Percentiles rank a stretch among this genome's conserved stretches.
phyloP scores from a whole-genome alignment of 2,329 filamentous ascomycete genomes.

The Saccharata proteae region DNA sequence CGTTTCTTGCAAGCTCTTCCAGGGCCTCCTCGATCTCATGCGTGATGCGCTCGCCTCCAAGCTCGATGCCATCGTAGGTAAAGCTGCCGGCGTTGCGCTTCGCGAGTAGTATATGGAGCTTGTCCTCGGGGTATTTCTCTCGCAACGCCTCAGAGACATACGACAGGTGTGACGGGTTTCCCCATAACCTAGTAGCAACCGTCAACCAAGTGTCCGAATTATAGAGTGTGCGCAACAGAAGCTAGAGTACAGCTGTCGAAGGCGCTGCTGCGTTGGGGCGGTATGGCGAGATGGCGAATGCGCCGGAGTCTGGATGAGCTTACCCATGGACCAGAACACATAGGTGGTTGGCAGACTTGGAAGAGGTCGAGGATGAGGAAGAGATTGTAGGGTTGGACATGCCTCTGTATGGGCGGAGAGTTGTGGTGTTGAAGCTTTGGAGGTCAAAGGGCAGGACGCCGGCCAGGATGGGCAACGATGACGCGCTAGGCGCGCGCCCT shows the following conservation, averaged over 20 bases:
- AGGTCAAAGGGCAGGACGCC: conserved; percentile 23
- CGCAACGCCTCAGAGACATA: conserved; percentile 55
- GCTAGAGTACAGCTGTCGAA: background rate
- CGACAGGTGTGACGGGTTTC: conserved; percentile 61
- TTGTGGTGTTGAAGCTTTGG: conserved; percentile 15
- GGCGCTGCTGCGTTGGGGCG: background rate
- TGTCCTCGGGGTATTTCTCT: conserved; percentile 46
- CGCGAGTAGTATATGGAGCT: conserved; percentile 57
- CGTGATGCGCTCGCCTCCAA: conserved; percentile 54
- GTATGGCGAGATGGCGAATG: background rate
- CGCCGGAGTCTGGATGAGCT: conserved; percentile 15
- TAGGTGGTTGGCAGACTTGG: conserved; percentile 50
- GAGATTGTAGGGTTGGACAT: conserved; percentile 4
- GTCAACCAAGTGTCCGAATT: too few species aligned
- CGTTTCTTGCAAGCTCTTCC: conserved; percentile 42
- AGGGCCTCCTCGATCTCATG: conserved; percentile 51
- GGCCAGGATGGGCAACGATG: conserved; percentile 33
- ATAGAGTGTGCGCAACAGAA: too few species aligned
- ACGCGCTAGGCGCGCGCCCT: too few species aligned
- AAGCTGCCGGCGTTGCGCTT: conserved; percentile 62
- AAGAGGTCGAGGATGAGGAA: conserved; percentile 7
- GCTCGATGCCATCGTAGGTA: conserved; percentile 56
- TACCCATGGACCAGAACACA: conserved; percentile 68
- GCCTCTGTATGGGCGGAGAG: conserved; percentile 11
- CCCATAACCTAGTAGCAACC: conserved; percentile 51